Conservation (phyloP, 768 basidiomycete genomes). For the Psilocybe azurescens region DNA sequence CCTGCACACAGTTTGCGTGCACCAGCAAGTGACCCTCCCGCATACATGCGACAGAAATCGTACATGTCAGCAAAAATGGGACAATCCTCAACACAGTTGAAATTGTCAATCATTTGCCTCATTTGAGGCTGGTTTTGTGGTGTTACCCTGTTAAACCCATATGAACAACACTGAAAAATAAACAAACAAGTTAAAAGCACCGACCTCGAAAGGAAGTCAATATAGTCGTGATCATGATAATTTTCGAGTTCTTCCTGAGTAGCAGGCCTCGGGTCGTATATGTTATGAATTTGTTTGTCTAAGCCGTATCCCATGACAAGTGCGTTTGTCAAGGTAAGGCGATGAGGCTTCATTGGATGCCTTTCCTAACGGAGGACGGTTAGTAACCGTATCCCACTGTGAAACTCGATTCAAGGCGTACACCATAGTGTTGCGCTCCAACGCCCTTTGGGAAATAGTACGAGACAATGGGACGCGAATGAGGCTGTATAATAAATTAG, state of each 20-base stretch:
- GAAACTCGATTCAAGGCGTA: conserved; percentile 41
- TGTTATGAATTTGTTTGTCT: conserved; percentile 92
- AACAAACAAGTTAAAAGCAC: conserved; percentile 21
- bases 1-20: conserved; percentile 87
- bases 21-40: conserved; percentile 90
- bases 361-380: conserved; percentile 68
- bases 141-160: conserved; percentile 64
- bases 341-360: conserved; percentile 98
- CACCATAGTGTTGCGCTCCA: conserved; percentile 96
- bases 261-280: conserved; percentile 88
- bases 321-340: conserved; percentile 94
- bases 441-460: conserved; percentile 96
- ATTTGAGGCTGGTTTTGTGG: conserved; percentile 73
- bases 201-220: conserved; percentile 93
- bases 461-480: conserved; percentile 90
- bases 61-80: conserved; percentile 96
- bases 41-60: conserved; percentile 93
- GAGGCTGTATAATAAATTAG: conserved; percentile 41
- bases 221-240: conserved; percentile 95
- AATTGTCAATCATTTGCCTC: conserved; percentile 79
- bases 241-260: conserved; percentile 87
- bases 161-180: background rate
- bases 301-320: conserved; percentile 96
- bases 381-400: background rate
- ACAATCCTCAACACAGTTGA: conserved; percentile 97